phyloP scores from a whole-genome alignment of 1,284 basidiomycete genomes.

The Trichosporon faecale region DNA sequence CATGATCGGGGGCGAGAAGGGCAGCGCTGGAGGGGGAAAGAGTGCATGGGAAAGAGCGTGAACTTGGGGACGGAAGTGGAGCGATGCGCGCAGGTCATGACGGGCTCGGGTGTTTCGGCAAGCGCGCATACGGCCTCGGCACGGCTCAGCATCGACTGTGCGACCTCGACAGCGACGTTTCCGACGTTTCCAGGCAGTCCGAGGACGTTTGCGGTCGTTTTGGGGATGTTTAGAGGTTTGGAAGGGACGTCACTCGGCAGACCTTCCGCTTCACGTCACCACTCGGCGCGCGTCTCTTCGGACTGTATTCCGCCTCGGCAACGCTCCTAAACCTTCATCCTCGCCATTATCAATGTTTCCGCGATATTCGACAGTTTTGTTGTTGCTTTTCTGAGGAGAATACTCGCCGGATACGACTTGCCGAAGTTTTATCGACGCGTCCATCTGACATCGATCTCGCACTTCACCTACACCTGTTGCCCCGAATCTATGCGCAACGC shows the following conservation, averaged over 20 bases:
- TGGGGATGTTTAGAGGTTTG: background rate
- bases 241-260: background rate
- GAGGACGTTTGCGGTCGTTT: background rate
- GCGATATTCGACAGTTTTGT: background rate
- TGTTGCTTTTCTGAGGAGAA: background rate
- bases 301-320: background rate
- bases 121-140: background rate
- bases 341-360: background rate
- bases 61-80: background rate
- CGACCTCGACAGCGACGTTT: background rate
- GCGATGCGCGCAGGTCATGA: background rate
- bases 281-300: background rate
- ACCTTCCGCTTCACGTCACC: background rate
- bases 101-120: constrained; percentile 4
- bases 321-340: too few relatives aligned
- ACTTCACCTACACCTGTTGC: background rate
- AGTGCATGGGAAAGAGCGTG: background rate
- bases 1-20: background rate
- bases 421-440: background rate
- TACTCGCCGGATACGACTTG: background rate
- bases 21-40: background rate
- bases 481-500: background rate
- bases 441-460: background rate
- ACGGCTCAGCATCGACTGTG: background rate
- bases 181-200: background rate